Evolutionary conservation across 768 basidiomycete species (phyloP).

Genomic region (Lentinula raphanica): DNA sequence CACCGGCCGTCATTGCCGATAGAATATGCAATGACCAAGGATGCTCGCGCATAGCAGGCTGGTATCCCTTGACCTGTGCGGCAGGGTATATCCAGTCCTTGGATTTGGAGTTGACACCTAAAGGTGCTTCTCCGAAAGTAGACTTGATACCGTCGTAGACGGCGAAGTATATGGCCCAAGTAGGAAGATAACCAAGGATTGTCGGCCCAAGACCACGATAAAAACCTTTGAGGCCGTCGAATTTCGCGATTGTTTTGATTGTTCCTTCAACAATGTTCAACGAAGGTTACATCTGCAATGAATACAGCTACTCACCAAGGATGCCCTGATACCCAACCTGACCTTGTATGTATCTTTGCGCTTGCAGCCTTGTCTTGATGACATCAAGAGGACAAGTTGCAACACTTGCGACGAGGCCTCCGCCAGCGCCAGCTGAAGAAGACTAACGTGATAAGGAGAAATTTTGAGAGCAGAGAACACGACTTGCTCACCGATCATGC

Average conservation of each 20-base stretch:
- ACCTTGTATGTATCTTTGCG: constrained; percentile 71
- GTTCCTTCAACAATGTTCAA: constrained; percentile 36
- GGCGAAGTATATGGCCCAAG: constrained; percentile 98
- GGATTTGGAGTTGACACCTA: constrained; percentile 25
- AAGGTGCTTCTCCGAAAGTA: constrained; percentile 63
- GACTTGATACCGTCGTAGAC: constrained; percentile 96
- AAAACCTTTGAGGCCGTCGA: constrained; percentile 80
- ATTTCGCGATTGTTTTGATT: constrained; percentile 46
- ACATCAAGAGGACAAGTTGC: constrained; percentile 98
- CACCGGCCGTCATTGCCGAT: constrained; percentile 95
- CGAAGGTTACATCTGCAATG: background rate
- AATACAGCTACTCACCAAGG: constrained; percentile 42
- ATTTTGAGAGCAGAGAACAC: constrained; percentile 8
- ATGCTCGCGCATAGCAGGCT: constrained; percentile 73
- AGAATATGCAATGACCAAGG: constrained; percentile 86
- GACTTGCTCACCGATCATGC: constrained; percentile 69
- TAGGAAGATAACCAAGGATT: constrained; percentile 92
- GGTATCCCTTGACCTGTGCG: constrained; percentile 81
- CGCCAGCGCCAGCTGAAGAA: constrained; percentile 81
- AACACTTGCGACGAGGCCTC: constrained; percentile 87
- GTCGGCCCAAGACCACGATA: constrained; percentile 98
- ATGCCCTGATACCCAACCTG: constrained; percentile 75
- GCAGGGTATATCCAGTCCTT: constrained; percentile 67
- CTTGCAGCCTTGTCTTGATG: constrained; percentile 95
- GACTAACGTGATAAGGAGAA: constrained; percentile 7